A percentile compares a stretch with the other conserved stretches of the same genome.
Evolutionary conservation across 805 yeast species (phyloP).

Genomic region (Candida sithepensis): DNA sequence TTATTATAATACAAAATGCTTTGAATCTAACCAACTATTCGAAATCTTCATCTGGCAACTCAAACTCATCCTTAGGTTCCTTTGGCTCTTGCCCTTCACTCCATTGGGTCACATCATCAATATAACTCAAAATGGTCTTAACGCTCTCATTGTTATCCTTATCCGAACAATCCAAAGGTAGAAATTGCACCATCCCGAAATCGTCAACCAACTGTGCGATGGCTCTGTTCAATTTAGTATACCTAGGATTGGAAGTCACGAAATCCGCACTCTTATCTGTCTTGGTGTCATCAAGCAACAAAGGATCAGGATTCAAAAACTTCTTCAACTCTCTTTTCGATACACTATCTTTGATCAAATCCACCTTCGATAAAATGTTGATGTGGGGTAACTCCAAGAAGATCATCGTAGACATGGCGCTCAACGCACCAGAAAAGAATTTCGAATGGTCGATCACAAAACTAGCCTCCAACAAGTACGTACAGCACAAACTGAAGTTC

Average conservation of each 20-base stretch:
- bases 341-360: conserved; percentile 75
- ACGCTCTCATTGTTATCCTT: conserved; percentile 67
- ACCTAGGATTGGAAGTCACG: conserved; percentile 46
- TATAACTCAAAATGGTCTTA: conserved; percentile 79
- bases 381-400: conserved; percentile 92
- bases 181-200: conserved; percentile 97
- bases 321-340: conserved; percentile 75
- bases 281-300: conserved; percentile 41
- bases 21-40: conserved; percentile 3
- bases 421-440: conserved; percentile 90
- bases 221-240: conserved; percentile 66
- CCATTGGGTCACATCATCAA: conserved; percentile 98
- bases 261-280: conserved; percentile 21
- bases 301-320: conserved; percentile 89
- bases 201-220: conserved; percentile 93
- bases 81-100: conserved; percentile 94
- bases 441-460: conserved; percentile 87
- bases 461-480: conserved; percentile 90
- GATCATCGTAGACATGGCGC: conserved; percentile 99
- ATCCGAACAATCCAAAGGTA: conserved; percentile 73
- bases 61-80: conserved; percentile 80
- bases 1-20: not conserved
- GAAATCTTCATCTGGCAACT: conserved; percentile 52
- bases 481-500: conserved; percentile 87
- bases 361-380: conserved; percentile 83